A percentile compares a stretch with the other conserved stretches of the same genome.
Conservation (phyloP, 1,284 basidiomycete genomes). For the Singerocomus inundabilis region DNA sequence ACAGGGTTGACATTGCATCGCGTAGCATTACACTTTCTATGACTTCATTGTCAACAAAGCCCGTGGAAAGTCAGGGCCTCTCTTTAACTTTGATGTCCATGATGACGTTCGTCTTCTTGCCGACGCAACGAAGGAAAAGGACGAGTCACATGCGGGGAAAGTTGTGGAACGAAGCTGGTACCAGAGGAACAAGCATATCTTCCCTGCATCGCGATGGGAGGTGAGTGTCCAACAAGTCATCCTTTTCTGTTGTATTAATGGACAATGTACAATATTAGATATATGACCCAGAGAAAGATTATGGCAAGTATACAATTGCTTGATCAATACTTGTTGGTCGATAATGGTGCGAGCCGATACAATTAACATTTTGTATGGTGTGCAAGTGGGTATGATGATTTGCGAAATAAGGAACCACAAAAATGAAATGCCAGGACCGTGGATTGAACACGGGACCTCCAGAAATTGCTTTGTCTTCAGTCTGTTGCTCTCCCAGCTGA, state of each 20-base stretch:
- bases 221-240: slow-evolving; percentile 40
- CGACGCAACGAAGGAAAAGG: slow-evolving; percentile 95
- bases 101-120: slow-evolving; percentile 96
- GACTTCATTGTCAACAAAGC: slow-evolving; percentile 99
- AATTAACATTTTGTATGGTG: neutral
- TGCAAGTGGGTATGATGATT: too few species aligned
- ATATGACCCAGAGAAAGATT: slow-evolving; percentile 89
- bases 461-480: slow-evolving; percentile 48
- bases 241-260: slow-evolving; percentile 1
- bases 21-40: slow-evolving; percentile 98
- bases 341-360: neutral
- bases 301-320: slow-evolving; percentile 84
- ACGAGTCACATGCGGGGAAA: slow-evolving; percentile 98
- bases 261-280: slow-evolving; percentile 46
- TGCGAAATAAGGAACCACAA: slow-evolving; percentile 2
- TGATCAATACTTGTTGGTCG: slow-evolving; percentile 28
- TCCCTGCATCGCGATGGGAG: slow-evolving; percentile 94
- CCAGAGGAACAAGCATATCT: slow-evolving; percentile 96
- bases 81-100: slow-evolving; percentile 99
- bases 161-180: slow-evolving; percentile 97
- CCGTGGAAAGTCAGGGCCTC: slow-evolving; percentile 93
- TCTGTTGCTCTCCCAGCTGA: slow-evolving; percentile 82
- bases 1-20: slow-evolving; percentile 18
- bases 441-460: slow-evolving; percentile 60
- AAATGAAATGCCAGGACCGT: slow-evolving; percentile 46